phyloP scores from a whole-genome alignment of 148 eudicot species.

The Chenopodium suecicum region DNA sequence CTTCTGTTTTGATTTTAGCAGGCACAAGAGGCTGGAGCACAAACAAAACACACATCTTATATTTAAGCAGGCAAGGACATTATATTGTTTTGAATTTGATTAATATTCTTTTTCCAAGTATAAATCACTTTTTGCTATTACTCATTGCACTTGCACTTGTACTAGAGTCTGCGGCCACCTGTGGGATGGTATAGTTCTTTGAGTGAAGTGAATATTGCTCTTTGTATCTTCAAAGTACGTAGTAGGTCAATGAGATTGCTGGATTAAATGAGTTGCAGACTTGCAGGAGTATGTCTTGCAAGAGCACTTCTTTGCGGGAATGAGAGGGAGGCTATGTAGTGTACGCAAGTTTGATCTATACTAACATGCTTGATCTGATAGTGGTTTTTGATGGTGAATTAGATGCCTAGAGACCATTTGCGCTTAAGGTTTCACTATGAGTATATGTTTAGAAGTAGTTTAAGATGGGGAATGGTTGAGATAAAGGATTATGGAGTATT shows the following conservation, averaged over 20 bases:
- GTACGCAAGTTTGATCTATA: not conserved
- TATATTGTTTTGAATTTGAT: not conserved
- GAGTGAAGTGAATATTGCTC: not conserved
- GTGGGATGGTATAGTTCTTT: not conserved
- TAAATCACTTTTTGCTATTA: not conserved
- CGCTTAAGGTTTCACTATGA: not conserved
- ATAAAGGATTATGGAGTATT: not conserved
- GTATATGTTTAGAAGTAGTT: not conserved
- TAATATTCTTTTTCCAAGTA: not conserved
- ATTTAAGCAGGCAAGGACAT: slow-evolving; percentile 12
- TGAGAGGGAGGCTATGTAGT: not conserved
- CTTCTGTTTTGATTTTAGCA: slow-evolving; percentile 19
- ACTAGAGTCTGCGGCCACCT: not conserved
- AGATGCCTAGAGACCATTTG: not conserved
- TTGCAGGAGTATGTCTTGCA: not conserved
- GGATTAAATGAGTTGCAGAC: not conserved
- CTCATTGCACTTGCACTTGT: not conserved
- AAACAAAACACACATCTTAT: not conserved
- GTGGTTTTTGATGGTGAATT: not conserved
- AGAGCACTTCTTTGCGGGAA: not conserved
- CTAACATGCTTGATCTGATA: not conserved
- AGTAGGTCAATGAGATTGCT: not conserved
- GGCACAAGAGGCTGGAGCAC: slow-evolving; percentile 16
- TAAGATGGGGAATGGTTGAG: not conserved
- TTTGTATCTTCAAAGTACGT: not conserved